Conservation (phyloP, 192 early-diverging fungal species). For the Backusella macrospora region DNA sequence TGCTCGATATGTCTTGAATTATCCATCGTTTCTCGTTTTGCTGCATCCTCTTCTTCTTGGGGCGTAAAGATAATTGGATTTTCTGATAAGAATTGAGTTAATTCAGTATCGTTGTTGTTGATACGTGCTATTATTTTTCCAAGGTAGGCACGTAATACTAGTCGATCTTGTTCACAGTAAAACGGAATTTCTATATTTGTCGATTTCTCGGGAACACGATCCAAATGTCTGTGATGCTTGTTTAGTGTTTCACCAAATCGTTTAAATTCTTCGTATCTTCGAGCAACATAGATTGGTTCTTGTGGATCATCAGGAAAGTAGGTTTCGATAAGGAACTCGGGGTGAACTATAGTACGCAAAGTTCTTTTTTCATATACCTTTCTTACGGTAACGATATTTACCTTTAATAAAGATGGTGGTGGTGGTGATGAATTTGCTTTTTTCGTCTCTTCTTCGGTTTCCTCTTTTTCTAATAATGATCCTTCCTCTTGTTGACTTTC, state of each 20-base stretch:
- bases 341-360: conserved; percentile 43
- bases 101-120: conserved; percentile 19
- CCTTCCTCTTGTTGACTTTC: neutral
- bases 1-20: conserved; percentile 42
- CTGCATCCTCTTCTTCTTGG: conserved; percentile 43
- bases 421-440: neutral
- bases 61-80: conserved; percentile 38
- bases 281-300: conserved; percentile 40
- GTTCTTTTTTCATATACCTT: conserved; percentile 37
- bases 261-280: conserved; percentile 46
- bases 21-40: conserved; percentile 41
- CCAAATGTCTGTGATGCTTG: conserved; percentile 42
- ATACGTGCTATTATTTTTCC: conserved; percentile 29
- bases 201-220: conserved; percentile 36
- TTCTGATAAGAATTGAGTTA: conserved; percentile 41
- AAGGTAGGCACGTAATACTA: conserved; percentile 46
- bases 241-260: conserved; percentile 39
- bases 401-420: conserved; percentile 8
- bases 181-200: conserved; percentile 28
- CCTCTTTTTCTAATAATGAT: neutral
- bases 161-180: conserved; percentile 50
- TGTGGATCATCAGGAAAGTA: neutral
- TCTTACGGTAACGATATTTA: conserved; percentile 51
- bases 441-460: neutral
- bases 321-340: conserved; percentile 48